Evolutionary conservation across 352 stramenopile genomes (phyloP).

Genomic region (Phytopythium helicoides): DNA sequence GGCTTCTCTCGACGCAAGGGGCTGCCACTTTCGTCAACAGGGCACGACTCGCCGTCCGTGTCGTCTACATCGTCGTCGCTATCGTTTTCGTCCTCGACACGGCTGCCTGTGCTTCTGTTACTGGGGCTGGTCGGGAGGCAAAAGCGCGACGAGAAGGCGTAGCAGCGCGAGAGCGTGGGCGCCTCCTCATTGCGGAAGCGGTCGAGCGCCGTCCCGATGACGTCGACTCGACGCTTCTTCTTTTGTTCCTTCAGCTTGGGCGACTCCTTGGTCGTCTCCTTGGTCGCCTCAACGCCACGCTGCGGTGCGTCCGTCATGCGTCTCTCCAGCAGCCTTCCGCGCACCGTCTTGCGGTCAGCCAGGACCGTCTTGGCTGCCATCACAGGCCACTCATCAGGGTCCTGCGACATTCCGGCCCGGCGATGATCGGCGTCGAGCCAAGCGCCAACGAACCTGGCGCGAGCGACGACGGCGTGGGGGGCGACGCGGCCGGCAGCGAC

Average conservation of each 20-base stretch:
- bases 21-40: background rate
- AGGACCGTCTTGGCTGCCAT: background rate
- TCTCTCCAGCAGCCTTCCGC: constrained; percentile 13
- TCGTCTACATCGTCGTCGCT: constrained; percentile 10
- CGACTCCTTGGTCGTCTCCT: too few species aligned
- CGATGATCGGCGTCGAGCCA: too few species aligned
- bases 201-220: constrained; percentile 59
- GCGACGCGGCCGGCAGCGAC: constrained; percentile 24
- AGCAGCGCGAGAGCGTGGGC: constrained; percentile 23
- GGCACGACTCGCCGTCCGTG: constrained; percentile 8
- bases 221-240: constrained; percentile 57
- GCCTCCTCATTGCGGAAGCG: constrained; percentile 41
- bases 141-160: constrained; percentile 52
- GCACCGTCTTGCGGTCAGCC: constrained; percentile 19
- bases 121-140: constrained; percentile 10
- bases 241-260: constrained; percentile 47
- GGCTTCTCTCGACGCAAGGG: background rate
- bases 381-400: constrained; percentile 6
- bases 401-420: too few species aligned
- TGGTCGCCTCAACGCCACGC: too few species aligned
- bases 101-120: constrained; percentile 15
- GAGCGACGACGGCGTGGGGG: constrained; percentile 1
- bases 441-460: too few species aligned
- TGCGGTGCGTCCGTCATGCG: constrained; percentile 14
- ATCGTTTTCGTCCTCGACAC: constrained; percentile 12